phyloP scores from a whole-genome alignment of 208 protist species.

The Vickermania spadyakhi region DNA sequence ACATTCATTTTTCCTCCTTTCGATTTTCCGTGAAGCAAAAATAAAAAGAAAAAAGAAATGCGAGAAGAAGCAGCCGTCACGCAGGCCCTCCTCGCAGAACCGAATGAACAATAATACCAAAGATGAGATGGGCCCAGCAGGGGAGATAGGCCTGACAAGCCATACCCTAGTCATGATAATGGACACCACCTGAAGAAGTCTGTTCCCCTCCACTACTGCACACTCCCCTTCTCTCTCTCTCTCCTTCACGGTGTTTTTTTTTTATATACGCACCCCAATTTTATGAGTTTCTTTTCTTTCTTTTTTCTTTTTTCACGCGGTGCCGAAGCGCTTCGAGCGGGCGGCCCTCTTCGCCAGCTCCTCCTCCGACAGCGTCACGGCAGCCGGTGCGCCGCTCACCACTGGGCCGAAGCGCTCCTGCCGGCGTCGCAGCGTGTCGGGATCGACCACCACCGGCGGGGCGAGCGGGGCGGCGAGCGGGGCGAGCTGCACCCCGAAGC shows the following conservation, averaged over 20 bases:
- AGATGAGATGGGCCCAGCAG: too few relatives aligned
- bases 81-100: too few relatives aligned
- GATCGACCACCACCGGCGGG: constrained; percentile 31
- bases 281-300: too few relatives aligned
- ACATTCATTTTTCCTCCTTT: too few relatives aligned
- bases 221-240: not conserved
- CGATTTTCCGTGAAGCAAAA: too few relatives aligned
- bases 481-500: constrained; percentile 46
- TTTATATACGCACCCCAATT: too few relatives aligned
- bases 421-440: constrained; percentile 46
- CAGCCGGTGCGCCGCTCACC: constrained; percentile 8
- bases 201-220: not conserved
- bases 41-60: too few relatives aligned
- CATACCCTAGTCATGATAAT: too few relatives aligned
- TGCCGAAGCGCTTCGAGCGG: constrained; percentile 37
- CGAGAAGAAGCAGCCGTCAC: too few relatives aligned
- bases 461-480: constrained; percentile 9
- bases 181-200: too few relatives aligned
- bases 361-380: constrained; percentile 27
- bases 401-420: constrained; percentile 43
- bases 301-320: not conserved
- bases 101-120: too few relatives aligned
- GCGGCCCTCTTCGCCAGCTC: constrained; percentile 30
- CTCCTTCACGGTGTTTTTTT: not conserved
- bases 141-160: too few relatives aligned